A percentile compares a stretch with the other conserved stretches of the same genome.
These are phyloP conservation scores for Sugiyamaella mastotermitis DNA, from an alignment of 805 yeast genomes.

Conservation along the genomic window DNA sequence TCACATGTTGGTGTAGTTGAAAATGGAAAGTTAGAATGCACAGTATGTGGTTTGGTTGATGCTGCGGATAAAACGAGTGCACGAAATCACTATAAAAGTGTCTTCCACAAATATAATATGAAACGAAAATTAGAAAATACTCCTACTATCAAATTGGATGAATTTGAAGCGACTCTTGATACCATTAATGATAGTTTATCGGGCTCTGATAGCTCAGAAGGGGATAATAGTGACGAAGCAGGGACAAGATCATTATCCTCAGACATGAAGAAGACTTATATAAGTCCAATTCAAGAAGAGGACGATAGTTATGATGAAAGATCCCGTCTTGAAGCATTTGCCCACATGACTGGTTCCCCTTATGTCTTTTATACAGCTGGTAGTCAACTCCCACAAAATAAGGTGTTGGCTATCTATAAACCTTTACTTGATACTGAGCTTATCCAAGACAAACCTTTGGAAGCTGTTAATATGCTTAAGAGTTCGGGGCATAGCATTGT, in stretches of 20 bases:
- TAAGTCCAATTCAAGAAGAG: no score
- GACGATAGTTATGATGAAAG: no score
- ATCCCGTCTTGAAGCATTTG: slow-evolving; percentile 13
- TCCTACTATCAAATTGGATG: slow-evolving; percentile 44
- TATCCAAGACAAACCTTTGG: slow-evolving; percentile 42
- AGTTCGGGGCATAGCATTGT: slow-evolving; percentile 51
- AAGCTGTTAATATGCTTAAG: slow-evolving; percentile 33
- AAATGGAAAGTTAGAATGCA: slow-evolving; percentile 8
- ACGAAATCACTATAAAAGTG: slow-evolving; percentile 49
- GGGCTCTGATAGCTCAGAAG: slow-evolving; percentile 47
- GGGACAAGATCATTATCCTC: no score
- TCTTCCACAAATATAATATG: slow-evolving; percentile 52
- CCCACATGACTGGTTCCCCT: slow-evolving; percentile 49
- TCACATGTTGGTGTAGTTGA: no score
- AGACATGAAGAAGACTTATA: no score
- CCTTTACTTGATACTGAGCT: slow-evolving; percentile 43
- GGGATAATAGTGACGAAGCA: no score
- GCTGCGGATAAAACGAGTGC: slow-evolving; percentile 3
- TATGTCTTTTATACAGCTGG: slow-evolving; percentile 51
- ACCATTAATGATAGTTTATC: slow-evolving; percentile 41
- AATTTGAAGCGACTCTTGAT: slow-evolving; percentile 52
- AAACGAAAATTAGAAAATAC: slow-evolving; percentile 46
- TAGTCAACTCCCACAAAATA: slow-evolving; percentile 34
- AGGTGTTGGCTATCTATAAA: slow-evolving; percentile 65
- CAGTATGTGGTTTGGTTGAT: slow-evolving; percentile 13